Base-by-base conservation (phyloP, 1,284 basidiomycete species). In the Melampsora larici-populina region DNA sequence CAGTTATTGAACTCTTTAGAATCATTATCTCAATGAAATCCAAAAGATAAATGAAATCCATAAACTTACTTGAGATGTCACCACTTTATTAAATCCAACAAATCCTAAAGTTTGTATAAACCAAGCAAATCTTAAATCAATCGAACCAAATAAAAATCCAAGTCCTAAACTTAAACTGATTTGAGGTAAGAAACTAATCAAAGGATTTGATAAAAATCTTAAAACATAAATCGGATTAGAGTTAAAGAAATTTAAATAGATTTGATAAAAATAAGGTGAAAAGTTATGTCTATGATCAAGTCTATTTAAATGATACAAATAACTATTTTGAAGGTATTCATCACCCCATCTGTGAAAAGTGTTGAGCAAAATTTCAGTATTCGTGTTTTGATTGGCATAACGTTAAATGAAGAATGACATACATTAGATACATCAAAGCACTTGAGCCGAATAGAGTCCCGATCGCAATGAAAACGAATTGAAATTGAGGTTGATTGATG, bases 271-370 rank as follows among this genome's bases (percentile, higher is more conserved):
- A 86, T 98, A 97, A 0, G 94, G 92, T 18, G 93, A 94, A 85
- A 99, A 99, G 84, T 99, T 99, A 86, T 99, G 97, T 72, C 95
- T 90, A 82, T 98, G 94, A 84, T 99, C 97, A 31, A 92, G 88
- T 48, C 97, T 89, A 79, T 90, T 88, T 3, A 95, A 85, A 82
- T 99, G 97, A 84, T 99, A 98, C 21, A 98, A 86, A 84, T 94
- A 98, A 0, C 96, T 91, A 83, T 98, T 91, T 78, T 92, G 88
- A 33, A 99, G 85, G 86, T 97, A 97, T 0, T 91, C 80, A 91
- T 87, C 5, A 96, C 97, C 94, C 95, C 98, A 79, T 93, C 97
- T 81, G 43, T 69, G 26, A 18, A 69, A 62, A 48, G 26, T 29
- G 36, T 51, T 26, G 24, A 31, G 31, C 21, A 55, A 24, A 55